Conservation (phyloP, 768 basidiomycete species). For the Boletus patriciae region DNA sequence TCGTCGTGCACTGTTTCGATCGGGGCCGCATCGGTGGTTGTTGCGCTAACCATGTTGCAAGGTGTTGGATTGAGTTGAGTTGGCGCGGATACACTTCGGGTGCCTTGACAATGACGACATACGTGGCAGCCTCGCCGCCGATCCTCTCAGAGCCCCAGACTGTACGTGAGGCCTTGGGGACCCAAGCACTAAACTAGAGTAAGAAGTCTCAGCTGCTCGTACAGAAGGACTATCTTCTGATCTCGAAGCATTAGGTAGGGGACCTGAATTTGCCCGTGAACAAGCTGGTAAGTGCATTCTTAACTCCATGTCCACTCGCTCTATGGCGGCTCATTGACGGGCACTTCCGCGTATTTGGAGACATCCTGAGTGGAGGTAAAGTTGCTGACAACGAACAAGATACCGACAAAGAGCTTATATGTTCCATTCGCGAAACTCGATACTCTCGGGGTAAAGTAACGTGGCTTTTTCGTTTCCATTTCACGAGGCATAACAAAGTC, state of each 20-base stretch:
- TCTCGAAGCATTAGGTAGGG: no score
- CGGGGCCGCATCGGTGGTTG: constrained; percentile 66
- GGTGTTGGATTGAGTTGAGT: no score
- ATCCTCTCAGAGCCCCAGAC: no score
- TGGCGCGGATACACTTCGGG: no score
- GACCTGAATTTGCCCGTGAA: no score
- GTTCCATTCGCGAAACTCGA: constrained; percentile 88
- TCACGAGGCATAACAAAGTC: constrained; percentile 39
- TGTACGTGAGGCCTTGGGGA: constrained; percentile 90
- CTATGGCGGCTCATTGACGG: constrained; percentile 87
- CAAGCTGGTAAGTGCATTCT: constrained; percentile 66
- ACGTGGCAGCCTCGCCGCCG: constrained; percentile 75
- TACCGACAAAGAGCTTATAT: constrained; percentile 71
- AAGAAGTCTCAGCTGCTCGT: constrained; percentile 92
- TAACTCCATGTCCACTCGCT: constrained; percentile 75
- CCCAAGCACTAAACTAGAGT: constrained; percentile 88
- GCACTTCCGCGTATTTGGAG: constrained; percentile 93
- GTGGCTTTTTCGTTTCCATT: no score
- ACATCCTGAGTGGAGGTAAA: constrained; percentile 68
- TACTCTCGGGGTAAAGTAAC: constrained; percentile 43
- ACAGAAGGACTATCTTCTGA: no score
- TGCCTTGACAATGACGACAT: no score
- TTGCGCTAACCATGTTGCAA: constrained; percentile 39
- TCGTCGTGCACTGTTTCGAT: constrained; percentile 98
- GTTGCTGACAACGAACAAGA: constrained; percentile 49